Percentiles rank a stretch among this genome's conserved stretches.
phyloP scores from a whole-genome alignment of 257 asterid genomes.

The Solanum bulbocastanum region DNA sequence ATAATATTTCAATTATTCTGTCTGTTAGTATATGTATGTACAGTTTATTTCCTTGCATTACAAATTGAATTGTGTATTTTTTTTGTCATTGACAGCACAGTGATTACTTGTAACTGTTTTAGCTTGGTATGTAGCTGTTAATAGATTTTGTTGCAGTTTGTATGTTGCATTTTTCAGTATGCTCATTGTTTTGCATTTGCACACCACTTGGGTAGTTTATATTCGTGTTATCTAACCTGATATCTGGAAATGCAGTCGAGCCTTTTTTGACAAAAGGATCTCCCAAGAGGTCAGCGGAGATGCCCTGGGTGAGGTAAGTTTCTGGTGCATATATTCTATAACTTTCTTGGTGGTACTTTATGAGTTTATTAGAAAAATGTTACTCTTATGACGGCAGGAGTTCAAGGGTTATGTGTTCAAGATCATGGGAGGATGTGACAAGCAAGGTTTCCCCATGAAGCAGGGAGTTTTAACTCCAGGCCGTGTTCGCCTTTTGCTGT shows the following conservation, averaged over 20 bases:
- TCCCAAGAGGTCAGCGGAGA: slow-evolving; percentile 1
- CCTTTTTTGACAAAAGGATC: slow-evolving; percentile 4
- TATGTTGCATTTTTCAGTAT: neutral
- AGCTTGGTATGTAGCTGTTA: neutral
- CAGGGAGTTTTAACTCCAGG: slow-evolving; percentile 3
- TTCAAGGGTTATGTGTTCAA: slow-evolving; percentile 1
- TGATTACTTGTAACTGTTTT: neutral
- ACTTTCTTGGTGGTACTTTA: neutral
- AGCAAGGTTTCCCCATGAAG: neutral
- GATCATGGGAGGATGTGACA: slow-evolving; percentile 3
- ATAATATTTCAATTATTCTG: neutral
- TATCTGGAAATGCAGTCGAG: neutral
- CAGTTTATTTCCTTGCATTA: neutral
- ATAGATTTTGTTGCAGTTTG: neutral
- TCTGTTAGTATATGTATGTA: neutral
- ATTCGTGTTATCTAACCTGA: neutral
- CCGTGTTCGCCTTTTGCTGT: neutral
- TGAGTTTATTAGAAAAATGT: neutral
- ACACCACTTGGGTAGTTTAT: neutral
- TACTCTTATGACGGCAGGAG: neutral
- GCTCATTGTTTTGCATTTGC: neutral
- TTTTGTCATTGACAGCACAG: neutral
- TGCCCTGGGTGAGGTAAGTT: neutral
- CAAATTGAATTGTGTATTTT: neutral
- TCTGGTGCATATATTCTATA: neutral